phyloP scores from a whole-genome alignment of 768 basidiomycete species.

The Auriscalpium microsporum region DNA sequence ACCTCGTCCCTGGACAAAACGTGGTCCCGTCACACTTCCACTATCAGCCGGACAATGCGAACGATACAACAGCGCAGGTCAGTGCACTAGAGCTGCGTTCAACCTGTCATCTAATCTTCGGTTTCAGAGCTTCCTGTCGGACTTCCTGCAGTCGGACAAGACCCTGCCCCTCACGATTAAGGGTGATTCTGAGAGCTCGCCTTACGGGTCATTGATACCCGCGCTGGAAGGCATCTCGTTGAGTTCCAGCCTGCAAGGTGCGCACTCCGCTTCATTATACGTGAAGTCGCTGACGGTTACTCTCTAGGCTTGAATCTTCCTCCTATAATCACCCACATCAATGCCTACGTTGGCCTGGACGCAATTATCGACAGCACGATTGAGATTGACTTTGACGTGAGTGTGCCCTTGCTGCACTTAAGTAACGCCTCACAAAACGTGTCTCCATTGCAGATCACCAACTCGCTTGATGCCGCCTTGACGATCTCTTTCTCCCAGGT shows the following conservation, averaged over 20 bases:
- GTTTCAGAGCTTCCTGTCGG: conserved; percentile 42
- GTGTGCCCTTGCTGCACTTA: conserved; percentile 10
- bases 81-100: conserved; percentile 17
- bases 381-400: conserved; percentile 48
- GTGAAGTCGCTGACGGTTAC: neutral
- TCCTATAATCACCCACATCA: conserved; percentile 47
- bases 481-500: conserved; percentile 49
- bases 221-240: conserved; percentile 49
- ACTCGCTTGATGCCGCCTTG: conserved; percentile 51
- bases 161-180: conserved; percentile 43
- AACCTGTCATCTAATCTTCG: neutral
- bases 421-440: neutral
- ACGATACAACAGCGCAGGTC: conserved; percentile 51
- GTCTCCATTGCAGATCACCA: conserved; percentile 30
- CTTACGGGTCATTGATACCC: conserved; percentile 49
- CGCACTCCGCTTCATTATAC: neutral
- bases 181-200: conserved; percentile 52
- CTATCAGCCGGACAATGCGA: conserved; percentile 55
- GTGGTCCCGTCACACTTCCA: conserved; percentile 50
- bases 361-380: conserved; percentile 44
- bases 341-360: conserved; percentile 43
- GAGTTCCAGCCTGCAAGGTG: conserved; percentile 41
- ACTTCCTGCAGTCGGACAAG: conserved; percentile 48
- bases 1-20: conserved; percentile 53
- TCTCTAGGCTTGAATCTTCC: conserved; percentile 39